Conservation (phyloP, 2,329 filamentous ascomycete species). For the Chrysoporthe austroafricana region DNA sequence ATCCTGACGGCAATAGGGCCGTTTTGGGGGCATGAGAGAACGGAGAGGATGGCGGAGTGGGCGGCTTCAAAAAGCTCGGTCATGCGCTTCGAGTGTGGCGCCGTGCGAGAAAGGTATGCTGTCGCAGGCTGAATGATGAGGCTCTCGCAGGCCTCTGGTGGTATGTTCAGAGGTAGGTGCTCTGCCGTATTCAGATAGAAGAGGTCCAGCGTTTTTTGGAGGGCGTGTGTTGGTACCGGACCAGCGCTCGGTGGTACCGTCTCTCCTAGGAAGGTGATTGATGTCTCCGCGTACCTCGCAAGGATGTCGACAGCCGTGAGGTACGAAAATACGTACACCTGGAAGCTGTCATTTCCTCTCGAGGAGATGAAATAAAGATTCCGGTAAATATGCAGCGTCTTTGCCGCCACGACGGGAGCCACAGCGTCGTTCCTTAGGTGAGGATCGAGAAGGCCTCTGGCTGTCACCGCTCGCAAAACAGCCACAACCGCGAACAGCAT, state of each 20-base stretch:
- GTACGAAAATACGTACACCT: constrained; percentile 83
- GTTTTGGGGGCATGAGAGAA: constrained; percentile 80
- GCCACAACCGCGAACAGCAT: constrained; percentile 77
- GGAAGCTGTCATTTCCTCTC: constrained; percentile 73
- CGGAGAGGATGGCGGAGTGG: constrained; percentile 79
- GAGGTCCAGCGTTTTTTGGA: constrained; percentile 76
- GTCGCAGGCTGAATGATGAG: constrained; percentile 75
- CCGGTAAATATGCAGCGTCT: constrained; percentile 73
- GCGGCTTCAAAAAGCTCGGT: constrained; percentile 80
- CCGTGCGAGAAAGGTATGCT: constrained; percentile 66
- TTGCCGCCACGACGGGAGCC: constrained; percentile 69
- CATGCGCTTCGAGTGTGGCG: constrained; percentile 49
- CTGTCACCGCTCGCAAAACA: constrained; percentile 73
- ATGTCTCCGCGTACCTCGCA: constrained; percentile 67
- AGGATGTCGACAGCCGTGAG: constrained; percentile 82
- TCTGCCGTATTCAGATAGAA: constrained; percentile 89
- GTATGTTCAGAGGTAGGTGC: constrained; percentile 74
- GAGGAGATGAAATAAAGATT: constrained; percentile 83
- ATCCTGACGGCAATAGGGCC: constrained; percentile 70
- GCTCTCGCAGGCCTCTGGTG: constrained; percentile 69
- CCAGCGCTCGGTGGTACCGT: constrained; percentile 56
- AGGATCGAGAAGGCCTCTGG: constrained; percentile 61
- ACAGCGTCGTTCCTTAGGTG: constrained; percentile 46
- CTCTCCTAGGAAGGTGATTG: constrained; percentile 67
- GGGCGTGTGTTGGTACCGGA: constrained; percentile 63